phyloP scores from a whole-genome alignment of 345 rosid genomes.

The Citropsis articulata region DNA sequence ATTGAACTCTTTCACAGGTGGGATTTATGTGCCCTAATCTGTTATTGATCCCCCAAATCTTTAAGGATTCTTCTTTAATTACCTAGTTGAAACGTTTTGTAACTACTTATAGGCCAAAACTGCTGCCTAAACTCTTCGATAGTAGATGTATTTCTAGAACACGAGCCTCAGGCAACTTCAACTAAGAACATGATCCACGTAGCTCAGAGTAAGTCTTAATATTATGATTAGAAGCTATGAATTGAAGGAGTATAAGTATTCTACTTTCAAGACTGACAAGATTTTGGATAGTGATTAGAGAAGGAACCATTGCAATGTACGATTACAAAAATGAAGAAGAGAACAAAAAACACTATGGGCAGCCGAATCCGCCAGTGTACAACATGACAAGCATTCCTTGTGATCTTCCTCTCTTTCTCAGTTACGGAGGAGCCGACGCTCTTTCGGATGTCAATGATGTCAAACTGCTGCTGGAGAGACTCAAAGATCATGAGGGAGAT shows the following conservation, averaged over 20 bases:
- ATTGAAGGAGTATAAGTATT: not conserved
- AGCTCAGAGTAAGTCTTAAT: constrained; percentile 43
- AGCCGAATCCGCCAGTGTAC: constrained; percentile 36
- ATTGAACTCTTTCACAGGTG: constrained; percentile 52
- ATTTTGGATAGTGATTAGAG: constrained; percentile 36
- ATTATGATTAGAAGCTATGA: not conserved
- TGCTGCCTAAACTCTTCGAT: constrained; percentile 53
- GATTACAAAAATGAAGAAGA: constrained; percentile 31
- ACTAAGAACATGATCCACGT: constrained; percentile 62
- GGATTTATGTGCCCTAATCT: not conserved
- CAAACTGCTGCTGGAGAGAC: constrained; percentile 29
- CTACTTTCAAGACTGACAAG: not conserved
- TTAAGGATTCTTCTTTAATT: not conserved
- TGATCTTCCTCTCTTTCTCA: constrained; percentile 42
- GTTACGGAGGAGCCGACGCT: constrained; percentile 48
- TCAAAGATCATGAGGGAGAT: constrained; percentile 35
- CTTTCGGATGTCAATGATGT: constrained; percentile 42
- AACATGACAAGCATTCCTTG: constrained; percentile 46
- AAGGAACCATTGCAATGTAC: constrained; percentile 42
- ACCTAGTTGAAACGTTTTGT: not conserved
- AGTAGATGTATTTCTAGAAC: constrained; percentile 35
- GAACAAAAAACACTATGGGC: constrained; percentile 44
- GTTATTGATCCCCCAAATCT: not conserved
- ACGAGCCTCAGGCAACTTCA: constrained; percentile 51
- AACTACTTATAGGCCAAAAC: constrained; percentile 39